Percentiles rank a stretch among this genome's conserved stretches.
These are phyloP conservation scores for Scorias spongiosa DNA, from an alignment of 2,329 filamentous ascomycete species.

Conservation along the genomic window DNA sequence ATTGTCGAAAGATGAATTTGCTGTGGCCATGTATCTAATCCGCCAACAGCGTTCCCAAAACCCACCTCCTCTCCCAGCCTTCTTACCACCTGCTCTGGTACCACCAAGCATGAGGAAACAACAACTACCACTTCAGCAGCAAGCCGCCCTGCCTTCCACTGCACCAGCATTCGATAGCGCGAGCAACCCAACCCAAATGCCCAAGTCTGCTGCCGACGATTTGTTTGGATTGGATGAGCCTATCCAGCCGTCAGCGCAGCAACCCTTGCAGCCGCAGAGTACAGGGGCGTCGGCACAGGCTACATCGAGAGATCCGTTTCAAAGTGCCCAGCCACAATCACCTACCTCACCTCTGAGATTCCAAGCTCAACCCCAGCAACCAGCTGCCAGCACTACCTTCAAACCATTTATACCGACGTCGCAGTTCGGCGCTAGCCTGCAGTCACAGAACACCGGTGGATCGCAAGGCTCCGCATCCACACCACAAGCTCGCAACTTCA, in stretches of 20 bases:
- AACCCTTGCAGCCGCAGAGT: conserved; percentile 47
- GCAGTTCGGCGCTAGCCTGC: conserved; percentile 73
- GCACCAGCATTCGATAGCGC: conserved; percentile 38
- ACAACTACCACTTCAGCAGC: conserved; percentile 29
- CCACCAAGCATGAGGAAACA: conserved; percentile 71
- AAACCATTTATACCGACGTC: conserved; percentile 89
- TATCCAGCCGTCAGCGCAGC: conserved; percentile 31
- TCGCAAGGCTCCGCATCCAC: conserved; percentile 19
- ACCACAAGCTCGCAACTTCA: conserved; percentile 17
- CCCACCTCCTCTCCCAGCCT: conserved; percentile 52
- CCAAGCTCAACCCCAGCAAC: conserved; percentile 7
- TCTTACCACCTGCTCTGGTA: conserved; percentile 66
- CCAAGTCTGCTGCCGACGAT: conserved; percentile 80
- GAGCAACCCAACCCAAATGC: conserved; percentile 30
- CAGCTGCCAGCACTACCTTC: conserved; percentile 39
- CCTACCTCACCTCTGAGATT: conserved; percentile 36
- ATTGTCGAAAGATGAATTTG: conserved; percentile 78
- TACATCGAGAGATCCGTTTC: conserved; percentile 47
- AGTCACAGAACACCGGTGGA: conserved; percentile 59
- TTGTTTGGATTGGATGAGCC: conserved; percentile 80
- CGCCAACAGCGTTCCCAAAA: conserved; percentile 69
- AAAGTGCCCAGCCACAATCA: conserved; percentile 32
- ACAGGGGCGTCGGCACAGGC: conserved; percentile 53
- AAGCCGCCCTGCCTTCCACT: conserved; percentile 32
- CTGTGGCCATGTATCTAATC: conserved; percentile 94